Conservation (phyloP, 2,329 filamentous ascomycete genomes). For the Neofusicoccum sp. region DNA sequence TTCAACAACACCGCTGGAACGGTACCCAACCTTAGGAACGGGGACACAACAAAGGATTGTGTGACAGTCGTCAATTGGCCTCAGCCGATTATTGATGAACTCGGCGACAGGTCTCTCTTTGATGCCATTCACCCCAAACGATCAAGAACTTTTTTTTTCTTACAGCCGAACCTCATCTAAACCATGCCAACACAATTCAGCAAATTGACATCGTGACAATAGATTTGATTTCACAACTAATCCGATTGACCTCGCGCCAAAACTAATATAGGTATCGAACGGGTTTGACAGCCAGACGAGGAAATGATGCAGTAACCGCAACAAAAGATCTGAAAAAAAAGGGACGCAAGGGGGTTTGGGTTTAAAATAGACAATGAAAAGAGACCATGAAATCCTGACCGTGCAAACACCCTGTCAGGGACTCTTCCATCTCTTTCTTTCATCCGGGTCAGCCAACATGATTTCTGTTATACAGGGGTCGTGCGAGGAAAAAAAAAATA, state of each 20-base stretch:
- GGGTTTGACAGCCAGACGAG: slow-evolving; percentile 9
- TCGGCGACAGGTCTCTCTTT: neutral
- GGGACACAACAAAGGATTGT: slow-evolving; percentile 13
- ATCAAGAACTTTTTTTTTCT: too few relatives aligned
- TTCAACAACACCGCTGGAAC: neutral
- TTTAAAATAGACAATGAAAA: slow-evolving; percentile 13
- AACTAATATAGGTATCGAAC: slow-evolving; percentile 19
- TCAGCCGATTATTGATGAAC: neutral
- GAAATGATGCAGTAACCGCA: slow-evolving; percentile 4
- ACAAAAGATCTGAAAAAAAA: too few relatives aligned
- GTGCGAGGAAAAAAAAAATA: too few relatives aligned
- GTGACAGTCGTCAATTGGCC: neutral
- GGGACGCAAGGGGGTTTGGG: neutral
- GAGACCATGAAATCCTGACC: neutral
- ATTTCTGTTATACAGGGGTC: slow-evolving; percentile 15
- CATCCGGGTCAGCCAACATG: neutral
- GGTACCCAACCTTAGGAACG: neutral
- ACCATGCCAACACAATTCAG: neutral
- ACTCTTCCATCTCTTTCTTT: neutral
- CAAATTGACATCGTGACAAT: neutral
- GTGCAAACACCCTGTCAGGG: neutral
- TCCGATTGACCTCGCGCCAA: slow-evolving; percentile 13
- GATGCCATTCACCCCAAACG: too few relatives aligned
- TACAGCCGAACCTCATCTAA: neutral
- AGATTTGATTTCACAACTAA: slow-evolving; percentile 7